Percentiles rank a stretch among this genome's conserved stretches.
Evolutionary conservation across 2,329 filamentous ascomycete genomes (phyloP).

Genomic region (Camptophora hylomeconis): DNA sequence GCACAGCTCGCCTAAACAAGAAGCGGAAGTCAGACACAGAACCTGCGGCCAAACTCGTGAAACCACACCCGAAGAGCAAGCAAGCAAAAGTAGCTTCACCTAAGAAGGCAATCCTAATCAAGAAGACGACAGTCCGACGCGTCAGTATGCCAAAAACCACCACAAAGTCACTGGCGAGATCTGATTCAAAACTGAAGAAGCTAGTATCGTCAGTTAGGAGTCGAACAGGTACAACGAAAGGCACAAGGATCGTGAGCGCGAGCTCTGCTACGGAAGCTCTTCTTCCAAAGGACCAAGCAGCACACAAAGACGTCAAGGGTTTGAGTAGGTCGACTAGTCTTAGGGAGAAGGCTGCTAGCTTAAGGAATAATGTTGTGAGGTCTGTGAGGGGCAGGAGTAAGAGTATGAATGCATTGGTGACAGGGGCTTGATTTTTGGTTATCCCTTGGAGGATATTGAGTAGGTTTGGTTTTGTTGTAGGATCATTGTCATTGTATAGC

Average conservation of each 20-base stretch:
- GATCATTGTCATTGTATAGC: not conserved
- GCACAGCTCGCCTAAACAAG: slow-evolving; percentile 10
- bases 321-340: slow-evolving; percentile 10
- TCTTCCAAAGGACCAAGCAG: slow-evolving; percentile 8
- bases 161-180: too few relatives aligned
- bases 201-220: not conserved
- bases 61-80: slow-evolving; percentile 1
- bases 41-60: slow-evolving; percentile 2
- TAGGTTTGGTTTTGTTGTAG: not conserved
- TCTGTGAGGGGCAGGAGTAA: slow-evolving; percentile 8
- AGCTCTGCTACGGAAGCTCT: slow-evolving; percentile 10
- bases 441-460: too few relatives aligned
- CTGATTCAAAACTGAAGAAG: slow-evolving; percentile 2
- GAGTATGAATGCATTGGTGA: not conserved
- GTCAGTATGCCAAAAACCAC: too few relatives aligned
- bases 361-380: slow-evolving; percentile 12
- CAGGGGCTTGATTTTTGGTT: not conserved
- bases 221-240: slow-evolving; percentile 1
- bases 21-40: slow-evolving; percentile 6
- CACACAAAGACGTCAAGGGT: not conserved
- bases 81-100: slow-evolving; percentile 1
- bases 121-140: not conserved
- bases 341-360: slow-evolving; percentile 12
- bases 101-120: not conserved
- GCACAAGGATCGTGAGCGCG: slow-evolving; percentile 9